A percentile compares a stretch with the other conserved stretches of the same genome.
phyloP scores from a whole-genome alignment of 2,329 filamentous ascomycete genomes.

The Pseudocercospora fuligena region DNA sequence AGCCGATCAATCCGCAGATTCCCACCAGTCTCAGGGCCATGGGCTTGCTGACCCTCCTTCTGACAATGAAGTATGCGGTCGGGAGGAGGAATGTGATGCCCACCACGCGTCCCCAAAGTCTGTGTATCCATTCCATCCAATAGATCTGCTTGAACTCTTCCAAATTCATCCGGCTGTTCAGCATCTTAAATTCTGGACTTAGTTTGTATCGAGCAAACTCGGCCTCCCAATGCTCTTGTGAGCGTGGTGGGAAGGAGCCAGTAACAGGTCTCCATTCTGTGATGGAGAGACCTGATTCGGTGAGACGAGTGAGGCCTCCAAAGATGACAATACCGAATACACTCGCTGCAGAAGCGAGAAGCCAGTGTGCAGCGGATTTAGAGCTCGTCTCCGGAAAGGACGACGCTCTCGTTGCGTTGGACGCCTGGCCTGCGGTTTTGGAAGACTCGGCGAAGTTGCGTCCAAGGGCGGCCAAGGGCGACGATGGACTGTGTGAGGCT shows the following conservation, averaged over 20 bases:
- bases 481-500: conserved; percentile 27
- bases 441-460: conserved; percentile 34
- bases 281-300: conserved; percentile 95
- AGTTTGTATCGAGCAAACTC: conserved; percentile 92
- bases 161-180: conserved; percentile 92
- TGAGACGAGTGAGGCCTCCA: conserved; percentile 89
- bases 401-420: conserved; percentile 16
- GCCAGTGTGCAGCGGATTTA: conserved; percentile 86
- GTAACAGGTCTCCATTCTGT: conserved; percentile 99
- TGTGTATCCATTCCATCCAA: conserved; percentile 98
- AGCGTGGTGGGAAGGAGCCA: conserved; percentile 83
- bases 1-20: conserved; percentile 87
- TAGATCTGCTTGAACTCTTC: conserved; percentile 98
- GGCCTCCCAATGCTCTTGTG: conserved; percentile 80
- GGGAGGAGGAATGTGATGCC: conserved; percentile 89
- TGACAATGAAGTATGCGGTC: conserved; percentile 83
- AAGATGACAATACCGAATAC: conserved; percentile 98
- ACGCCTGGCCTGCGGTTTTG: conserved; percentile 3
- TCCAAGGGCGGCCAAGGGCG: conserved; percentile 41
- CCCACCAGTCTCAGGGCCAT: conserved; percentile 80
- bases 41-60: conserved; percentile 73
- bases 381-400: conserved; percentile 55
- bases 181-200: conserved; percentile 87
- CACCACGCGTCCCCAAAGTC: conserved; percentile 90
- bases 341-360: conserved; percentile 85